Evolutionary conservation across 768 basidiomycete species (phyloP), one percentile per base, ranked within the genome.

Genomic region (Suillus spraguei): DNA sequence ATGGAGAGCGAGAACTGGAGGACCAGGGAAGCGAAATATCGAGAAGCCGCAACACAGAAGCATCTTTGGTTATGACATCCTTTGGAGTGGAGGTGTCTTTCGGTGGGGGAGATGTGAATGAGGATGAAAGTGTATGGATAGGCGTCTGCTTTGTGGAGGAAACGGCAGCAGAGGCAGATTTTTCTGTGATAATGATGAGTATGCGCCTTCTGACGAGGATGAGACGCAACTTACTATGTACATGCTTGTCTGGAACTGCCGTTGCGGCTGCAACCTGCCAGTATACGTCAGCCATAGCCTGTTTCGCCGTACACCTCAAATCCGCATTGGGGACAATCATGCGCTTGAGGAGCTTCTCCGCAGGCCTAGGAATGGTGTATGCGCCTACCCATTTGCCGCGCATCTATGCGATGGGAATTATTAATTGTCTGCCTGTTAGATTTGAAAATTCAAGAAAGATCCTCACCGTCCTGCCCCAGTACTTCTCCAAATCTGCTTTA

Each of bases 241-340:
- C 41, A 20, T 47, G 35, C 24, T 60, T 56, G 8, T 28, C 58
- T 8, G 64, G 64, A 47, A 66, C 66, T 52, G 72, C 64, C 14
- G 76, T 66, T 22, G 73, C 70, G 61, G 71, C 72, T 62, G 67
- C 44, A 32, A 70, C 68, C 7, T 77, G 73, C 91, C 91, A 95
- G 71, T 89, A 94, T 1, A 79, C 63, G 68, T 94, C 92, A 28
- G 68, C 74, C 74, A 92, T 85, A 0, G 87, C 85, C 59, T 90
- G 85, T 6, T 78, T 74, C 1, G 90, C 86, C 0, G 86, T 92
- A 67, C 87, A 90, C 11, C 92, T 84, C 63, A 92, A 70, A 69
- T 93, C 90, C n/a, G 90, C 91, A 70, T 92, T 92, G 13, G 93
- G 91, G 10, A 84, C 79, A 33, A 93, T 82, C 93, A 95, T 94